phyloP scores from a whole-genome alignment of 2,329 filamentous ascomycete genomes.

The Hypoxylon sp. region DNA sequence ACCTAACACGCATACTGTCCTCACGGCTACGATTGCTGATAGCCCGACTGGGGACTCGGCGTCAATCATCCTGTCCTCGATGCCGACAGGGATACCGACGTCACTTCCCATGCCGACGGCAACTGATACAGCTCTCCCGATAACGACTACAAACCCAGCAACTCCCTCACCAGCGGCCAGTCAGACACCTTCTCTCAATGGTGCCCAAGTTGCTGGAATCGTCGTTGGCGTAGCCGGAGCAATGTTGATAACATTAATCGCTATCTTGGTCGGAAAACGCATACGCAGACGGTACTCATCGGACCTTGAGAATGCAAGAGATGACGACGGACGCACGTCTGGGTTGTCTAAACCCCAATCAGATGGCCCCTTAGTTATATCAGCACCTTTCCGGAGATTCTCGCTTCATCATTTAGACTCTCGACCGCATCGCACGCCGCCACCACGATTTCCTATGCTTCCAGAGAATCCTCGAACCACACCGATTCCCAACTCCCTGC shows the following conservation, averaged over 20 bases:
- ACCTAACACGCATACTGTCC: constrained; percentile 68
- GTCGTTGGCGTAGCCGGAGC: constrained; percentile 66
- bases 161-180: constrained; percentile 33
- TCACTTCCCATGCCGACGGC: constrained; percentile 29
- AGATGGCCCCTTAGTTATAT: constrained; percentile 56
- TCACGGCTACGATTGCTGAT: constrained; percentile 68
- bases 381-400: constrained; percentile 54
- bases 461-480: constrained; percentile 47
- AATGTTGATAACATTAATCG: constrained; percentile 60
- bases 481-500: constrained; percentile 45
- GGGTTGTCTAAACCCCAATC: constrained; percentile 43
- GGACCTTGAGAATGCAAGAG: constrained; percentile 53
- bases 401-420: constrained; percentile 48
- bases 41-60: constrained; percentile 49
- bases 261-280: constrained; percentile 61
- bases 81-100: constrained; percentile 19
- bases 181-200: constrained; percentile 49
- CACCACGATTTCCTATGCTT: constrained; percentile 37
- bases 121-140: constrained; percentile 19
- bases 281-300: constrained; percentile 57
- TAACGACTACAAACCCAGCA: constrained; percentile 33
- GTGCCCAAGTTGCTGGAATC: constrained; percentile 69
- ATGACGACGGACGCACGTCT: constrained; percentile 54
- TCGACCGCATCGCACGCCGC: constrained; percentile 23
- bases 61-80: constrained; percentile 36